A percentile compares a stretch with the other conserved stretches of the same genome.
Evolutionary conservation across 2,329 filamentous ascomycete genomes (phyloP).

Genomic region (Sclerotinia minor): DNA sequence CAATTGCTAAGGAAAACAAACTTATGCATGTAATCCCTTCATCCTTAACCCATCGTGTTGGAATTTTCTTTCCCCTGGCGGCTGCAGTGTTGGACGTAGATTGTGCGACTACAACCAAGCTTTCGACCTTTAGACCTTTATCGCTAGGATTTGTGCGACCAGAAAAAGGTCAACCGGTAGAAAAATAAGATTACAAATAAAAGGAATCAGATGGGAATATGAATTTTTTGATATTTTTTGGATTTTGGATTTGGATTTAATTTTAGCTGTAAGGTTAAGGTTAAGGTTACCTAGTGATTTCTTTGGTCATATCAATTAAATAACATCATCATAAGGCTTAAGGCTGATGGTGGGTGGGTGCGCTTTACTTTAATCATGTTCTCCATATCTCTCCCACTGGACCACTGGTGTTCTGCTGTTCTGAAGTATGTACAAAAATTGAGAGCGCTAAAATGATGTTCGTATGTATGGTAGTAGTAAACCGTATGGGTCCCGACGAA

Average conservation of each 20-base stretch:
- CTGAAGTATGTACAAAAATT: no score
- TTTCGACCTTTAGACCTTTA: constrained; percentile 11
- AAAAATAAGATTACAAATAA: not conserved
- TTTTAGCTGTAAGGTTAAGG: not conserved
- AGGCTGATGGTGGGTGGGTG: not conserved
- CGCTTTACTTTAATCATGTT: no score
- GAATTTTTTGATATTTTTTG: not conserved
- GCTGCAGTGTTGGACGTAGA: constrained; percentile 8
- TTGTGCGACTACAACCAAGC: not conserved
- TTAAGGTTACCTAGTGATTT: no score
- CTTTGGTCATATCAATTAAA: not conserved
- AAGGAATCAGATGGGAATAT: not conserved
- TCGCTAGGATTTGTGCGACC: constrained; percentile 14
- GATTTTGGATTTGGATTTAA: not conserved
- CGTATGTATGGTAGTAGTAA: not conserved
- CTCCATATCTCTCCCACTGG: not conserved
- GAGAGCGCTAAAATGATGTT: not conserved
- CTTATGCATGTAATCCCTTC: constrained; percentile 13
- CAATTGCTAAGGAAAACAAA: not conserved
- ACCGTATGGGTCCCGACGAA: not conserved
- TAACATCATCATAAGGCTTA: not conserved
- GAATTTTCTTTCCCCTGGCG: constrained; percentile 10
- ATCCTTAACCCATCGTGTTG: constrained; percentile 19
- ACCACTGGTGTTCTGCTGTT: no score
- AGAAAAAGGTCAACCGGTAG: not conserved